Conservation (phyloP, 176 grass and related monocot genomes). For the Cenchrus fungigraminus region DNA sequence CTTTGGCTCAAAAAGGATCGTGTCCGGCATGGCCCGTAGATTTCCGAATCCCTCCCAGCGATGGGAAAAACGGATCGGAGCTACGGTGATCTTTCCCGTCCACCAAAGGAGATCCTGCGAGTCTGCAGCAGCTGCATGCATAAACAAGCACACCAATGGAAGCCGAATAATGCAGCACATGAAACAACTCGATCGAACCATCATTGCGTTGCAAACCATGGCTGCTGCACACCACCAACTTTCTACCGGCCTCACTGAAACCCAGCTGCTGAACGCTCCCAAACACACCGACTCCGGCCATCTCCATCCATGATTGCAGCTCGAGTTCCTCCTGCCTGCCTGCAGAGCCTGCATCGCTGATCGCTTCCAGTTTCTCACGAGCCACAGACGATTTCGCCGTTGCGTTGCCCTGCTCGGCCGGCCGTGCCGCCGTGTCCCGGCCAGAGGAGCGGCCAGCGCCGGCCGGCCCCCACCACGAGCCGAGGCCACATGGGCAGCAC, state of each 20-base stretch:
- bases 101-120: conserved; percentile 7
- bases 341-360: not conserved
- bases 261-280: not conserved
- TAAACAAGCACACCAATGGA: not conserved
- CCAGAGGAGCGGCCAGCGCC: conserved; percentile 15
- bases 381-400: not conserved
- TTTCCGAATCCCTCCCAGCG: not conserved
- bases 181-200: not conserved
- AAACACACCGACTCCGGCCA: not conserved
- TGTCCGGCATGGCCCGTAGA: not conserved
- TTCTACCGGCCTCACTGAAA: not conserved
- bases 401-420: not conserved
- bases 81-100: not conserved
- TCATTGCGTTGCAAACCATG: not conserved
- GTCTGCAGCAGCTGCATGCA: not conserved
- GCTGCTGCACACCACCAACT: not conserved
- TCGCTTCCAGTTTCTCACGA: not conserved
- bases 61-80: not conserved
- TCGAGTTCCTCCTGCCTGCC: not conserved
- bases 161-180: conserved; percentile 9
- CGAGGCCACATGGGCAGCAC: conserved; percentile 51
- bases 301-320: not conserved
- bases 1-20: not conserved
- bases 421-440: conserved; percentile 7
- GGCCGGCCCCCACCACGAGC: conserved; percentile 19